Percentiles rank a stretch among this genome's conserved stretches.
These are phyloP conservation scores for Fraxinus sp. DNA, from an alignment of 305 asterid species.

Conservation along the genomic window DNA sequence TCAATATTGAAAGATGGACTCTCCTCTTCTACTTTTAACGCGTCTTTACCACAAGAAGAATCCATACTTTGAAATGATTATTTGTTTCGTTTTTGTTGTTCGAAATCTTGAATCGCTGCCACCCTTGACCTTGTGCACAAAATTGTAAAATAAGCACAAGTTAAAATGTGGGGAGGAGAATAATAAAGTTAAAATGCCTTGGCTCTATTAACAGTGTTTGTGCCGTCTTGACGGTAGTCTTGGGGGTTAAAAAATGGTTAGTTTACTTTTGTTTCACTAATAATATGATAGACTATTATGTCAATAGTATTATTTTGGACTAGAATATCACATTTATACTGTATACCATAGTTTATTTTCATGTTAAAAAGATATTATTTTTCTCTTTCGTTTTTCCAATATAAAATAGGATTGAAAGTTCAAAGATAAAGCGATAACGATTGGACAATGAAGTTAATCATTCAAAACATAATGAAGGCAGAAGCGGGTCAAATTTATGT, in stretches of 20 bases:
- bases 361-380: neutral
- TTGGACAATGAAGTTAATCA: neutral
- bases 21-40: neutral
- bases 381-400: neutral
- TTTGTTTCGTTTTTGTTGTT: neutral
- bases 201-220: neutral
- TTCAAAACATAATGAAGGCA: neutral
- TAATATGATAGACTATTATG: neutral
- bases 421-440: neutral
- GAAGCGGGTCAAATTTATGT: neutral
- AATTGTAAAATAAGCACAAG: neutral
- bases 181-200: neutral
- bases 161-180: neutral
- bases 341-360: neutral
- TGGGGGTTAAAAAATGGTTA: neutral
- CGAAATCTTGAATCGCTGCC: neutral
- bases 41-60: neutral
- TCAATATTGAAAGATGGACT: neutral
- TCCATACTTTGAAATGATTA: neutral
- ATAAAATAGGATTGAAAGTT: neutral
- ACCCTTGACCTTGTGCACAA: neutral
- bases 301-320: neutral
- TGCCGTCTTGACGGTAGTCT: neutral
- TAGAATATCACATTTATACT: neutral
- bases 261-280: neutral